Conservation (phyloP, 208 protist species). For the Trypanosoma melophagium region DNA sequence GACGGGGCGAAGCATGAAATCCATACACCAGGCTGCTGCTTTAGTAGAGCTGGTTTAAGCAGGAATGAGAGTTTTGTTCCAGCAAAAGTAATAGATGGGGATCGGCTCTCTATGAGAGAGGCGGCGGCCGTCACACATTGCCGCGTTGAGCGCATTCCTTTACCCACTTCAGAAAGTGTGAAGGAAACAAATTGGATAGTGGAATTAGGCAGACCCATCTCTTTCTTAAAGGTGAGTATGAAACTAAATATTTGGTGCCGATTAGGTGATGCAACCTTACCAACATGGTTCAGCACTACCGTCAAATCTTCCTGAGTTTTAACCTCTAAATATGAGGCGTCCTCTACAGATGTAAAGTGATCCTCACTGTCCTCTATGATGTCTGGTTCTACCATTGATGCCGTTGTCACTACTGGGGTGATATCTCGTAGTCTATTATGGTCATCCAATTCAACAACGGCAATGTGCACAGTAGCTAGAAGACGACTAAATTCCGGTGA, state of each 20-base stretch:
- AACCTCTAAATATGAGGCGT: conserved; percentile 51
- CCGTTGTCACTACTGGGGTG: not conserved
- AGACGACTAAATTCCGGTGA: conserved; percentile 3
- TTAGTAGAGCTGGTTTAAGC: conserved; percentile 68
- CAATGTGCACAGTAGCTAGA: conserved; percentile 48
- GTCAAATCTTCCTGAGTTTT: conserved; percentile 8
- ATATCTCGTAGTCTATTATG: conserved; percentile 59
- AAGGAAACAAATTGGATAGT: conserved; percentile 83
- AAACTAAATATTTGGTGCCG: conserved; percentile 63
- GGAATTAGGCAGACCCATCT: conserved; percentile 42
- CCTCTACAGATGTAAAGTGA: conserved; percentile 69
- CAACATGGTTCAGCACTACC: conserved; percentile 21
- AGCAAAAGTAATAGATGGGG: conserved; percentile 48
- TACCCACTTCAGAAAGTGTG: conserved; percentile 47
- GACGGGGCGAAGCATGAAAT: conserved; percentile 65
- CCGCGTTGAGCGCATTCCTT: conserved; percentile 63
- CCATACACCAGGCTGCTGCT: conserved; percentile 65
- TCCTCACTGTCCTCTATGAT: conserved; percentile 67
- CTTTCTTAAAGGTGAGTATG: conserved; percentile 45
- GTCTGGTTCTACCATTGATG: conserved; percentile 30
- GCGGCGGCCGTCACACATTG: conserved; percentile 65
- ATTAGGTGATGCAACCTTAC: not conserved
- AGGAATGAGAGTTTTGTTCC: conserved; percentile 66
- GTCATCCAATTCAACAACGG: conserved; percentile 52
- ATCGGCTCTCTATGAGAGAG: conserved; percentile 55